Conservation (phyloP, 306 rosid species). For the Sesbania bispinosa region DNA sequence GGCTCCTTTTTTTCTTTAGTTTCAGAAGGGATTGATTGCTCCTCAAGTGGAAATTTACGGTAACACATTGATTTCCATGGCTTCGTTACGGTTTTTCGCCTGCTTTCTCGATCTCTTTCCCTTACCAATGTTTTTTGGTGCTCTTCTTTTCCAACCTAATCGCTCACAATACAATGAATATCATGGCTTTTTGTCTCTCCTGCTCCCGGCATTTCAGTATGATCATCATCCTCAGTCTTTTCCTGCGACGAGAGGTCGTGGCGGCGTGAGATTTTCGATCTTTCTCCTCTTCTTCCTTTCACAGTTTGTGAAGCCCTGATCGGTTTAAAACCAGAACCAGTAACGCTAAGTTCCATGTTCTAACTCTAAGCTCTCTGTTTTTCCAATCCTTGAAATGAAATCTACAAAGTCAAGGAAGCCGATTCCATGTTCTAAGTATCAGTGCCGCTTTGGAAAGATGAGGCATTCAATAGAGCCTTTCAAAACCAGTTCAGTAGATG, state of each 20-base stretch:
- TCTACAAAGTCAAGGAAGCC: too few relatives aligned
- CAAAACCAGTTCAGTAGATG: too few relatives aligned
- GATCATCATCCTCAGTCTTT: too few relatives aligned
- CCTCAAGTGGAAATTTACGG: constrained; percentile 2
- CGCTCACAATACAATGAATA: too few relatives aligned
- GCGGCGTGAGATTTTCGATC: not conserved
- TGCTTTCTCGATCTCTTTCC: constrained; percentile 19
- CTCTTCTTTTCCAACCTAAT: constrained; percentile 3
- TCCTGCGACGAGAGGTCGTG: too few relatives aligned
- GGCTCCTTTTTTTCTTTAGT: not conserved
- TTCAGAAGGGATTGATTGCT: constrained; percentile 2
- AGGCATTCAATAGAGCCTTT: too few relatives aligned
- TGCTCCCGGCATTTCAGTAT: too few relatives aligned
- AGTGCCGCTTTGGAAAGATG: not conserved
- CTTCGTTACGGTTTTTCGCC: not conserved
- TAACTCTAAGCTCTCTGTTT: too few relatives aligned
- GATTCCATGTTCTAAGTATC: not conserved
- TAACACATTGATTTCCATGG: constrained; percentile 15
- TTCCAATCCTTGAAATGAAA: too few relatives aligned
- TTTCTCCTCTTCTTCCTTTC: not conserved
- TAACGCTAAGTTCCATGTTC: not conserved
- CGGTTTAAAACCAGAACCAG: constrained; percentile 1
- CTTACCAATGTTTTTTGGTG: not conserved
- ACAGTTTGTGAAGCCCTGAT: not conserved
- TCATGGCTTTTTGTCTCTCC: too few relatives aligned